These are phyloP conservation scores for Athelia sp. DNA, from an alignment of 1,284 basidiomycete genomes.

Conservation along the genomic window DNA sequence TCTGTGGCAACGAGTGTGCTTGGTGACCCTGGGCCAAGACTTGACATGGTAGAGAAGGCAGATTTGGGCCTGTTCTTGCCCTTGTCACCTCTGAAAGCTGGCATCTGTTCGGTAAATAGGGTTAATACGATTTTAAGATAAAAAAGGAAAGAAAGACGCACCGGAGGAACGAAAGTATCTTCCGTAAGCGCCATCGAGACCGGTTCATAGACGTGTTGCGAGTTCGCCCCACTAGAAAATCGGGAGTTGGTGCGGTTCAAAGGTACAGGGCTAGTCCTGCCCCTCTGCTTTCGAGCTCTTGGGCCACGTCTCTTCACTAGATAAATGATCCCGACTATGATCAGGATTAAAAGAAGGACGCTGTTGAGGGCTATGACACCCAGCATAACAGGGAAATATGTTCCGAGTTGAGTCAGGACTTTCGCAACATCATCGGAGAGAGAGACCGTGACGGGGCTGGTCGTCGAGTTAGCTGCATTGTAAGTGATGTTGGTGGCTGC, in stretches of 20 bases:
- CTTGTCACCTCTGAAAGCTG: neutral
- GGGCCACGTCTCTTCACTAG: slow-evolving; percentile 39
- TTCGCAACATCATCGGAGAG: slow-evolving; percentile 51
- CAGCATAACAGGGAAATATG: slow-evolving; percentile 64
- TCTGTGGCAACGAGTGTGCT: slow-evolving; percentile 13
- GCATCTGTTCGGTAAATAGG: too few species aligned
- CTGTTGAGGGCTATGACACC: slow-evolving; percentile 71
- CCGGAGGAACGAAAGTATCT: slow-evolving; percentile 61
- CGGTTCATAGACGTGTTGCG: slow-evolving; percentile 52
- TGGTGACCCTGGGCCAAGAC: neutral
- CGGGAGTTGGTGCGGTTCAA: slow-evolving; percentile 28
- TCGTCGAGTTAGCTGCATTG: slow-evolving; percentile 45
- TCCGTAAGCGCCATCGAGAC: slow-evolving; percentile 75
- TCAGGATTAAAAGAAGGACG: slow-evolving; percentile 53
- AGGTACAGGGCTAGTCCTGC: slow-evolving; percentile 53
- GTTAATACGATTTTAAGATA: too few species aligned
- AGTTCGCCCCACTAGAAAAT: slow-evolving; percentile 13
- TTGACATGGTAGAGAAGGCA: neutral
- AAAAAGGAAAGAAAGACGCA: neutral
- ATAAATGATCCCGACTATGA: slow-evolving; percentile 43
- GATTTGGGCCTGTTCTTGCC: neutral
- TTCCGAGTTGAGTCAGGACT: slow-evolving; percentile 54
- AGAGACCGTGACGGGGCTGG: slow-evolving; percentile 38
- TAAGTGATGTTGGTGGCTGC: slow-evolving; percentile 64
- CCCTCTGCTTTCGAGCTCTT: slow-evolving; percentile 35